Evolutionary conservation across 352 stramenopile species (phyloP).

Genomic region (Globisporangium cederbergense): DNA sequence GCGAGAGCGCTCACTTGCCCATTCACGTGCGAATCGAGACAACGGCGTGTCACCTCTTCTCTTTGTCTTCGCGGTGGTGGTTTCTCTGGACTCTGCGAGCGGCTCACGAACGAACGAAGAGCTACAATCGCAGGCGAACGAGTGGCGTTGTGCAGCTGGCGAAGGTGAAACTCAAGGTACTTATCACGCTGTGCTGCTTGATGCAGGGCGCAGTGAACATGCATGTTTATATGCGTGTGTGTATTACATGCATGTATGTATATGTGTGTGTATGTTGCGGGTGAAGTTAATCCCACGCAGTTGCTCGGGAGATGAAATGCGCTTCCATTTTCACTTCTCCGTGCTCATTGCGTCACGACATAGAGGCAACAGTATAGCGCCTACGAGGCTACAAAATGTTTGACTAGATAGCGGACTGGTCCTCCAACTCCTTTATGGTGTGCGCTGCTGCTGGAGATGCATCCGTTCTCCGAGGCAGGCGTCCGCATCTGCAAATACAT

Average conservation of each 20-base stretch:
- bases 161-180: too few relatives aligned
- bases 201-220: not conserved
- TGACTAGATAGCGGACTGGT: not conserved
- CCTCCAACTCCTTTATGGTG: not conserved
- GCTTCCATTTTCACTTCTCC: not conserved
- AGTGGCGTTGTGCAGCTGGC: too few relatives aligned
- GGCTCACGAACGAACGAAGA: too few relatives aligned
- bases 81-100: too few relatives aligned
- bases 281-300: not conserved
- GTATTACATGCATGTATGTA: not conserved
- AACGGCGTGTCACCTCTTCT: too few relatives aligned
- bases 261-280: not conserved
- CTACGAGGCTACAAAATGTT: not conserved
- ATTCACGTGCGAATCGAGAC: too few relatives aligned
- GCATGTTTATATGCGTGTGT: not conserved
- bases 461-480: not conserved
- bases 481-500: not conserved
- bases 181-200: too few relatives aligned
- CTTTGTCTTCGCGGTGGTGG: too few relatives aligned
- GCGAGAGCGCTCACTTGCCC: too few relatives aligned
- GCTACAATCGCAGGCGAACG: too few relatives aligned
- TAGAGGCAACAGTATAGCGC: not conserved
- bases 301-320: not conserved
- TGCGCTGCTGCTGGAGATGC: not conserved
- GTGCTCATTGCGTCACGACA: not conserved